Base-by-base conservation (phyloP, 495 filamentous ascomycete species). In the Trichoderma virens region DNA sequence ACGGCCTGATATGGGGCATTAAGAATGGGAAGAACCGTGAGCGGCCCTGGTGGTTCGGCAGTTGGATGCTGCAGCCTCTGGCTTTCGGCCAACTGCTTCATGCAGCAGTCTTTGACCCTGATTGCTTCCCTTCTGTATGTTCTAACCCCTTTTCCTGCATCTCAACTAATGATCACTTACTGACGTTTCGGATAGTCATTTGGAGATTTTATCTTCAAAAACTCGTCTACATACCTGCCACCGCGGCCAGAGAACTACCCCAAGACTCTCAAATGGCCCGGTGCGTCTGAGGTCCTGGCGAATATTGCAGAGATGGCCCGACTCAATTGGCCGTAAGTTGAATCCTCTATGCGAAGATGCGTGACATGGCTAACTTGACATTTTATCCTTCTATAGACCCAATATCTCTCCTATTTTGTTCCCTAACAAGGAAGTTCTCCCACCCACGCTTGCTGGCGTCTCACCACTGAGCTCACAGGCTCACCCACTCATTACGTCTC, bases 51-150 rank as follows among this genome's bases (percentile, higher is more conserved):
- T 98, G 94, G 94, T 93, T 92, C 80, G 94, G 93, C 27, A 96
- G 91, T 71, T 98, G 93, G 93, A 79, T 98, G 82, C 76, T 98
- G 69, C 93, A 97, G 82, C 94, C 94, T 0, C 70, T 95, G n/a
- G 87, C 92, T 14, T 90, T 86, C 70, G 94, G 92, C 35, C 94
- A 98, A 76, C 80, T 98, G 61, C 79, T 97, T 62, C 91, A 97
- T 74, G 88, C 93, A 2, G 90, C 92, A 74, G 85, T 97, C 32
- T 98, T 97, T 78, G 93, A 98, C 72, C 83, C 90, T 60, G 93
- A 97, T 69, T 90, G 88, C 71, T 90, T 93, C 66, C 93, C 93
- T 0, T 79, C 68, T 43, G 74, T 72, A 51, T 64, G 73, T 70
- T 64, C 16, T 14, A 13, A 20, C 2, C 68, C 66, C 41, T 28